Evolutionary conservation across 306 rosid genomes (phyloP), one percentile per base, ranked within the genome.

Genomic region (Acacia crassicarpa): DNA sequence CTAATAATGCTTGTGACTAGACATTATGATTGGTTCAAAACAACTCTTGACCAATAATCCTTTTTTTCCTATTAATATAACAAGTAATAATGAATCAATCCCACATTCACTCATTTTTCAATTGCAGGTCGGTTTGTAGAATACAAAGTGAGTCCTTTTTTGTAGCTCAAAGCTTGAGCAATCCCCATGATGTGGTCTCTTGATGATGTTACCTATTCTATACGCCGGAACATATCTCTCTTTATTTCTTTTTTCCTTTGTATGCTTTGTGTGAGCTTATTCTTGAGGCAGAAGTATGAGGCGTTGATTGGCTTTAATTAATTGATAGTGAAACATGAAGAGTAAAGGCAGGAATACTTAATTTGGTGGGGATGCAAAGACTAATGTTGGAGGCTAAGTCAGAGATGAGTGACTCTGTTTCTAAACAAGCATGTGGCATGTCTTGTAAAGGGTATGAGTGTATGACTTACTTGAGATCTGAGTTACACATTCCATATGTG

Each of bases 341-440:
- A 67, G 88, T 82, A 44, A 83, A 75, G 81, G 87, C 77, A 68
- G 68, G 83, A 70, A 23, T 23, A 56, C 38, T 38, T 19, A 44
- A 7, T 80, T 69, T 80, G 69, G 88, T 78, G 10, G 16, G 87
- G 83, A 63, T n/a, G 53, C 74, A 25, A 62, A 5, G 19, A 25
- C 19, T 13, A 22, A 12, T 25, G 38, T 25, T 11, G 27, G 67
- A 62, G 67, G 38, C 67, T 13, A 62, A 62, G 38, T 62, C 67
- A 27, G 67, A 25, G 38, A 62, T 62, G 38, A 5, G 9, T 12
- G 67, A 2, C 38, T 62, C 45, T 61, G 59, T 69, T 72, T 61
- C 81, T 81, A 78, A 67, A 81, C 81, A 38, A 72, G 62, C 90
- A 84, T 84, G 91, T 85, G 86, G 15, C 67, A 12, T 62, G 67